Percentiles rank a stretch among this genome's conserved stretches.
phyloP scores from a whole-genome alignment of 352 stramenopile genomes.

The Aphanomyces cochlioides region DNA sequence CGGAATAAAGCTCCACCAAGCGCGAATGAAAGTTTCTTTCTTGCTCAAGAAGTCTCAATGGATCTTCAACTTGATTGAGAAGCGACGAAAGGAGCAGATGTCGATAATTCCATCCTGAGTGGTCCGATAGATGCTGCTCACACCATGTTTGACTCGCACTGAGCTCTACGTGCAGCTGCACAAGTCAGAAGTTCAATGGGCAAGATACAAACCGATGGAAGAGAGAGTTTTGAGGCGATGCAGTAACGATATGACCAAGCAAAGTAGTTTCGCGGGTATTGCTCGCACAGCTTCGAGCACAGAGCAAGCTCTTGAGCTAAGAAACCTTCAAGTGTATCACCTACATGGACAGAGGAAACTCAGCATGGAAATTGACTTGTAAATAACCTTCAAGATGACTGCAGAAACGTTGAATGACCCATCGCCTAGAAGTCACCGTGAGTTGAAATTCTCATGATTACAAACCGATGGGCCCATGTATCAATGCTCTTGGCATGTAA shows the following conservation, averaged over 20 bases:
- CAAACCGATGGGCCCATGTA: conserved; percentile 77
- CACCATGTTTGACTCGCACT: conserved; percentile 55
- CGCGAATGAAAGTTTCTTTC: conserved; percentile 56
- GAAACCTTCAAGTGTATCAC: conserved; percentile 39
- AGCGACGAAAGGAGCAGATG: conserved; percentile 46
- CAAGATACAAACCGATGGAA: background rate
- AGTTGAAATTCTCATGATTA: background rate
- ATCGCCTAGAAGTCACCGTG: conserved; percentile 7
- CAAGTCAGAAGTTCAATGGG: background rate
- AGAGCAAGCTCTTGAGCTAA: conserved; percentile 49
- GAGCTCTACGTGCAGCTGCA: conserved; percentile 43
- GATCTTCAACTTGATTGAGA: background rate
- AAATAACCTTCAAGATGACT: background rate
- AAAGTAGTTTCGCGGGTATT: conserved; percentile 75
- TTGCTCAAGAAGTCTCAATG: conserved; percentile 34
- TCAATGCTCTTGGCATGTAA: conserved; percentile 84
- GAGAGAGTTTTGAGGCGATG: conserved; percentile 47
- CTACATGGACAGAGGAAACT: background rate
- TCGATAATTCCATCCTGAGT: conserved; percentile 79
- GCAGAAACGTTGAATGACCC: conserved; percentile 20
- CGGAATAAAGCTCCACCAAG: conserved; percentile 47
- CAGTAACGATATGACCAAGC: conserved; percentile 82
- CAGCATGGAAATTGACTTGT: background rate
- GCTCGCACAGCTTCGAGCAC: conserved; percentile 53
- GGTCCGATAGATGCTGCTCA: conserved; percentile 59